Conservation (phyloP, 2,329 filamentous ascomycete species). For the Fusarium domesticum region DNA sequence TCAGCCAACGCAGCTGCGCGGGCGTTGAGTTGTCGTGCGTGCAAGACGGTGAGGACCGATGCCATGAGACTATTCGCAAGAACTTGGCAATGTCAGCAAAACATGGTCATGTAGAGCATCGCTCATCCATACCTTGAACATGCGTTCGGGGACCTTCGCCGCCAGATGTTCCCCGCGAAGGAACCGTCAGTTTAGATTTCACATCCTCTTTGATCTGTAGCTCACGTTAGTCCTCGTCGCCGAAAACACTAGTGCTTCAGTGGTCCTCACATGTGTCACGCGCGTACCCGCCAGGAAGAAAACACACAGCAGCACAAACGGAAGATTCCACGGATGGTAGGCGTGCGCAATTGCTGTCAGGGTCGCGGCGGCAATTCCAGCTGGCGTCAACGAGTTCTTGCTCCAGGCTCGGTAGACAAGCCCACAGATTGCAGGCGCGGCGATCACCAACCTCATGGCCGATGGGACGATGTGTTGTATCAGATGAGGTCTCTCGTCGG, state of each 20-base stretch:
- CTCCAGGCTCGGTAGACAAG: constrained; percentile 67
- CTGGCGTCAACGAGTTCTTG: constrained; percentile 73
- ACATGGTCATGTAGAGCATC: not conserved
- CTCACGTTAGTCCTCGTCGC: constrained; percentile 15
- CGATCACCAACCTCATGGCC: constrained; percentile 56
- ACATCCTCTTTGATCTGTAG: constrained; percentile 79
- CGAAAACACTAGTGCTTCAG: not conserved
- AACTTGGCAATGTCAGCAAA: constrained; percentile 44
- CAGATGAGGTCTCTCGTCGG: not conserved
- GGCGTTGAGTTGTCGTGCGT: constrained; percentile 56
- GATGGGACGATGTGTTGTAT: not conserved
- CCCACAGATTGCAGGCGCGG: constrained; percentile 55
- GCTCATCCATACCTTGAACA: constrained; percentile 60
- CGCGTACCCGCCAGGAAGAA: constrained; percentile 86
- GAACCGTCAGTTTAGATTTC: constrained; percentile 78
- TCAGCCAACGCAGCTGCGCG: constrained; percentile 42
- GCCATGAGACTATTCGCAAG: constrained; percentile 84
- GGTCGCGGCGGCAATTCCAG: constrained; percentile 68
- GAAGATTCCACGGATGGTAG: constrained; percentile 89
- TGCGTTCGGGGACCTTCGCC: constrained; percentile 82
- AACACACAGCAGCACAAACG: constrained; percentile 75
- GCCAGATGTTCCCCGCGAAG: constrained; percentile 67
- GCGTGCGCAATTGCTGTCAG: constrained; percentile 78
- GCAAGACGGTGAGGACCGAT: constrained; percentile 59
- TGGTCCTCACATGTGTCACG: constrained; percentile 76